Evolutionary conservation across 2,329 filamentous ascomycete genomes (phyloP), one percentile per base, ranked within the genome.

Genomic region (Pseudopyricularia cyperi): DNA sequence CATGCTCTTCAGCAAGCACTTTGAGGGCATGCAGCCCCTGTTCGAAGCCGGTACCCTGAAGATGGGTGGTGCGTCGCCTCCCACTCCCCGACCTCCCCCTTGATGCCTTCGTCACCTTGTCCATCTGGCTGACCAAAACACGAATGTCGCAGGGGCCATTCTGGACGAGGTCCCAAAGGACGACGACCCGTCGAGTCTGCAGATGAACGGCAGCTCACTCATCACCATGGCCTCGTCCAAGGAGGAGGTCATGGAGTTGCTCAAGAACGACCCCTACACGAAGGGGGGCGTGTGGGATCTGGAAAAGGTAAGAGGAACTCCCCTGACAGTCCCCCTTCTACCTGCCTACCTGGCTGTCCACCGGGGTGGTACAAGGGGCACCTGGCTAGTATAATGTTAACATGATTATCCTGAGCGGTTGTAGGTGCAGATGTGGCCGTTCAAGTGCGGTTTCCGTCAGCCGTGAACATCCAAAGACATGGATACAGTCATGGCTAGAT

Each of bases 231-330:
- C 85, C 7, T 76, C 79, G 55, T 82, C 75, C 8, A 80, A 76
- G 59, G 84, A 89, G 57, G 84, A 89, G 63, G 79, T 87, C 2
- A 64, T 83, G 39, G 76, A 84, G 59, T 62, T 76, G 50, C 64
- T 95, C 47, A 78, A 77, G 65, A 74, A 78, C 48, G 89, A 95
- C 68, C 71, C 89, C 9, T 95, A 95, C 68, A 72, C 75, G 9
- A 74, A 69, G 55, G 73, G 67, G 44, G 87, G 82, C 0, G 89
- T 94, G 8, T 95, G 89, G 89, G 87, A 95, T 71, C 63, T 85
- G 54, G 77, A 82, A 34, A 85, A 85, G 60, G 79, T 79, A 55
- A 60, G 64, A 62, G 44, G 32, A 33, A 11, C 22, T 15, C 17
- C 7, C 4, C 37, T n/a, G 19, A 32, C 15, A 28, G 7, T 12